Base-by-base conservation (phyloP, 352 stramenopile genomes). In the Globisporangium lucens region DNA sequence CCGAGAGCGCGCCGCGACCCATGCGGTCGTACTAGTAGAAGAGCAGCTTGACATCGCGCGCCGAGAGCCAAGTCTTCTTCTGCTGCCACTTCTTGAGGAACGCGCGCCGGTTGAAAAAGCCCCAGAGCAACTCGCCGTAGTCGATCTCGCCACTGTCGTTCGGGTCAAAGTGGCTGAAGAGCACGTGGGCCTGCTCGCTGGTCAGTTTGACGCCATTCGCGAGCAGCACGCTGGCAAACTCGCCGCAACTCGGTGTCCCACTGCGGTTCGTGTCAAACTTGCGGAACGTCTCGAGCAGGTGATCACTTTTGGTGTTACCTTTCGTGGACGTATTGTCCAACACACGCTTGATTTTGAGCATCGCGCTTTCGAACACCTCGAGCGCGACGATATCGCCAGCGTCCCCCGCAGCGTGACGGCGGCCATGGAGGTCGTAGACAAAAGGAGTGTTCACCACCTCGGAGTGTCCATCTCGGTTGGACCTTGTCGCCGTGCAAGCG, bases 381-480 rank as follows among this genome's bases (percentile, higher is more conserved):
- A 78, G 56, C 0, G 63, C 61, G 0, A 63, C 65, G n/a, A 91
- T 47, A 10, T 71, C 57, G 0, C 49, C 68, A 6, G 77, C 71
- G 29, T 82, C 65, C 0, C 63, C 52, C 15, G 74, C 67, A 41
- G 65, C 67, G 46, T 81, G 82, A 3, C 79, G 79, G 2, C 80
- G 75, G 2, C 84, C 84, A 12, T 93, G 78, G 8, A 89, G 77
- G 68, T 92, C 84, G 61, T 90, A 92, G 49, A 90, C 76, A 52
- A 66, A 69, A 12, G 36, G 36, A 36, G 33, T 17, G 24, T 63
- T 43, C 6, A 22, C 24, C 13, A 15, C 2, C 1, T 46, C 38
- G 2, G 61, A 22, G 35, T 52, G 27, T 8, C 60, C 60, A 46
- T 30, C 38, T 56, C 46, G 29, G n/a, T 2, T 52, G 20, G 41